Evolutionary conservation across 2,329 filamentous ascomycete genomes (phyloP).

Genomic region (Paecilomyces dactylethromorphus): DNA sequence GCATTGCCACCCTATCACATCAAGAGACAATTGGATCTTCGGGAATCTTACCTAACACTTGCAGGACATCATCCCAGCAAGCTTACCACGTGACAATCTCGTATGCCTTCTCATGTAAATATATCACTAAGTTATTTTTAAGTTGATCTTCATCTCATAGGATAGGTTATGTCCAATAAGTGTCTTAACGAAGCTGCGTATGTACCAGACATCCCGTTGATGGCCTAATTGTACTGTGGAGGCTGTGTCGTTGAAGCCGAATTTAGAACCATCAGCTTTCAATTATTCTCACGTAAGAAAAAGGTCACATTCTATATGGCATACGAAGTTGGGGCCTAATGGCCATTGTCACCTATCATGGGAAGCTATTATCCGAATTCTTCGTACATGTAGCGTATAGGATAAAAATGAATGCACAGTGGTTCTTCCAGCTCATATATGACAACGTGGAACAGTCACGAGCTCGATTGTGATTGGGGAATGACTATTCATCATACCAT

Average conservation of each 20-base stretch:
- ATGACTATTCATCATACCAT: not conserved
- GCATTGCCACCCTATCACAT: not conserved
- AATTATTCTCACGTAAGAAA: not conserved
- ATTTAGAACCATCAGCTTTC: not conserved
- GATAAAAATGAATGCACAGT: not conserved
- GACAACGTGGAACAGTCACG: not conserved
- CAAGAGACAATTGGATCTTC: not conserved
- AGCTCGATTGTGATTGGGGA: not conserved
- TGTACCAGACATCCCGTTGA: not conserved
- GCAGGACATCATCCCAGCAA: not conserved
- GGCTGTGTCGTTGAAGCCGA: not conserved
- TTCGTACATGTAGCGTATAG: not conserved
- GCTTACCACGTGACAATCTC: not conserved
- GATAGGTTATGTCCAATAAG: not conserved
- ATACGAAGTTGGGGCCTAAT: not conserved
- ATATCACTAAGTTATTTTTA: not conserved
- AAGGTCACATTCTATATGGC: not conserved
- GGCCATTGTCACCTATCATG: not conserved
- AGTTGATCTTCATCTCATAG: not conserved
- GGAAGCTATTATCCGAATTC: not conserved
- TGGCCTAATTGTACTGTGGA: not conserved
- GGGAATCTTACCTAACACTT: not conserved
- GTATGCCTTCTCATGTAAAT: not conserved
- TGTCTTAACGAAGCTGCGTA: not conserved
- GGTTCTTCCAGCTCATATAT: not conserved